Base-by-base conservation (phyloP, 805 yeast species). In the Metschnikowia peoriensis region DNA sequence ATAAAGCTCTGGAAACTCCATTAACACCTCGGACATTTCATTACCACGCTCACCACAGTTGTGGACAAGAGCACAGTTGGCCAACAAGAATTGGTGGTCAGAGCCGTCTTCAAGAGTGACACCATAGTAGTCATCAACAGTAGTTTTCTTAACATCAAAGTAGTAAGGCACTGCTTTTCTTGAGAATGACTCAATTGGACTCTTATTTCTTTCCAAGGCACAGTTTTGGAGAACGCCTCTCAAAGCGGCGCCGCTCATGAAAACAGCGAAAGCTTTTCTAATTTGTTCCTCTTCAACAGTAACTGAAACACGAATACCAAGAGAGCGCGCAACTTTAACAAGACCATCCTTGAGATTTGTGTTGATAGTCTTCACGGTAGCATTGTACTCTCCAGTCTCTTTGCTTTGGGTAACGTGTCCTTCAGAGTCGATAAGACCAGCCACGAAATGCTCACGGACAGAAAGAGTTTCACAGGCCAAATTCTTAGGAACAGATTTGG, bases 11-110 rank as follows among this genome's bases (percentile, higher is more conserved):
- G 99, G 99, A 90, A 94, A 94, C 76, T 94, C 99, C 97, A 93
- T 92, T 73, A 94, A 81, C 38, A 94, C 99, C 76, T 94, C 99
- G 50, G 98, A 97, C 98, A 94, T 94, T 78, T 94, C 99, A 66
- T 94, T 94, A 69, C 99, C 99, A 57, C 99, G 75, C 78, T 93
- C 99, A 68, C 98, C 98, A 70, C 70, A 69, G 42, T 49, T 49
- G 44, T 49, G 52, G 4, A 49, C 52, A 44, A 49, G 52, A 15
- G 52, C 52, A n/a, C 47, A 39, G 48, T 49, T 49, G 28, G 44
- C 48, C 45, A 49, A 49, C 45, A 49, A 44, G 39, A 49, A 49
- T 27, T 49, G 48, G 29, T 49, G 52, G 52, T 49, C 52, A n/a
- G 48, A 49, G 9, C 27, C 52, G 16, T 44, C 45, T 28, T 43